Evolutionary conservation across 2,329 filamentous ascomycete species (phyloP).

Genomic region (Alternaria hordeiaustralica): DNA sequence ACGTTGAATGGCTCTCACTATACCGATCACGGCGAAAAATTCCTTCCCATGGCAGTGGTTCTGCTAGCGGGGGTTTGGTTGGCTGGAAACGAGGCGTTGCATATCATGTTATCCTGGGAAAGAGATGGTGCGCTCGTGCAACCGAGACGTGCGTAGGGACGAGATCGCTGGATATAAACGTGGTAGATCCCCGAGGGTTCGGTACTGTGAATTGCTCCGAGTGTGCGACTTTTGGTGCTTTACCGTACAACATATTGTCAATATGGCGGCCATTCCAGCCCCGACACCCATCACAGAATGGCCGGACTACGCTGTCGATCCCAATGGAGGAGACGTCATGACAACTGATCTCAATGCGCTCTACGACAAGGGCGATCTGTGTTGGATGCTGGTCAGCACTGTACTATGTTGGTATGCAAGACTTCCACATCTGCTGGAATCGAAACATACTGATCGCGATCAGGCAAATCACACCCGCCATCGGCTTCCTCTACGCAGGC

Average conservation of each 20-base stretch:
- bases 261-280: conserved; percentile 34
- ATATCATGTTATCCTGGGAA: conserved; percentile 9
- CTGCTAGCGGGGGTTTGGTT: background rate
- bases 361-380: conserved; percentile 57
- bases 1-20: conserved; percentile 16
- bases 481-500: conserved; percentile 44
- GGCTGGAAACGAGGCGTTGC: background rate
- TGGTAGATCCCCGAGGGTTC: background rate
- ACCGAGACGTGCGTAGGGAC: conserved; percentile 16
- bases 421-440: background rate
- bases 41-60: conserved; percentile 10
- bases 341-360: conserved; percentile 54
- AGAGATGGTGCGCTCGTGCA: background rate
- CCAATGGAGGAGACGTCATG: conserved; percentile 53
- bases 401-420: conserved; percentile 38
- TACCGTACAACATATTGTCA: background rate
- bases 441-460: background rate
- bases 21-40: conserved; percentile 18
- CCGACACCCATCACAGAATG: conserved; percentile 49
- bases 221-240: background rate
- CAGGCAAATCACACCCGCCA: conserved; percentile 45
- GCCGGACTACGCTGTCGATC: conserved; percentile 52
- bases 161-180: background rate
- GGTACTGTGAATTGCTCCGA: background rate
- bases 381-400: conserved; percentile 49